Conservation (phyloP, 371 early-diverging fungal genomes). For the Nosema granulosis region DNA sequence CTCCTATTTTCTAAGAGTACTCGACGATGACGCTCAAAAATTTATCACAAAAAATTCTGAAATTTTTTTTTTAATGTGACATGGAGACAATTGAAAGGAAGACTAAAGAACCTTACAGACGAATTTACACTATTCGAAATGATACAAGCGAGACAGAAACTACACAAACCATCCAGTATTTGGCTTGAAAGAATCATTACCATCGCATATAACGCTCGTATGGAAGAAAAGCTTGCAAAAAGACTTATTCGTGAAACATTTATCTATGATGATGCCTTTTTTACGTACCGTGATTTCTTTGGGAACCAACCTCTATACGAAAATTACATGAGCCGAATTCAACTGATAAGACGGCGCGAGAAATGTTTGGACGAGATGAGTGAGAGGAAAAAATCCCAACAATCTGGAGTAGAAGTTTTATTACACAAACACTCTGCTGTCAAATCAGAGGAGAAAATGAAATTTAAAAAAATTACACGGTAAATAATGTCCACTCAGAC, state of each 20-base stretch:
- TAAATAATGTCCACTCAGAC: background rate
- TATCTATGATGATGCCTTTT: background rate
- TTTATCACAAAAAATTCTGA: background rate
- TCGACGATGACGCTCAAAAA: background rate
- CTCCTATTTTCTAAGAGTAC: background rate
- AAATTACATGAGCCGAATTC: background rate
- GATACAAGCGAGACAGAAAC: background rate
- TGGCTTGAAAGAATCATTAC: background rate
- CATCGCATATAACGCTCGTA: background rate
- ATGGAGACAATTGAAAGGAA: background rate
- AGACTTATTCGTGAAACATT: background rate
- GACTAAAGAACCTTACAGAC: background rate
- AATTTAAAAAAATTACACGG: background rate
- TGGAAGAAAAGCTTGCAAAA: background rate
- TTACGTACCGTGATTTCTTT: background rate
- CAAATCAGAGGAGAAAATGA: too few species aligned
- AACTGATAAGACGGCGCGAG: background rate
- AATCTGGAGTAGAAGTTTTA: too few species aligned
- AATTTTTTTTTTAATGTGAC: background rate
- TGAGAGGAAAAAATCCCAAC: too few species aligned
- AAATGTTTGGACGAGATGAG: too few species aligned
- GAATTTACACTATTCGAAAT: background rate
- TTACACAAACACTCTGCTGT: too few species aligned
- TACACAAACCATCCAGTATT: background rate
- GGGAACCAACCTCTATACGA: background rate